Evolutionary conservation across 768 basidiomycete genomes (phyloP).

Genomic region (Epithele typhae): DNA sequence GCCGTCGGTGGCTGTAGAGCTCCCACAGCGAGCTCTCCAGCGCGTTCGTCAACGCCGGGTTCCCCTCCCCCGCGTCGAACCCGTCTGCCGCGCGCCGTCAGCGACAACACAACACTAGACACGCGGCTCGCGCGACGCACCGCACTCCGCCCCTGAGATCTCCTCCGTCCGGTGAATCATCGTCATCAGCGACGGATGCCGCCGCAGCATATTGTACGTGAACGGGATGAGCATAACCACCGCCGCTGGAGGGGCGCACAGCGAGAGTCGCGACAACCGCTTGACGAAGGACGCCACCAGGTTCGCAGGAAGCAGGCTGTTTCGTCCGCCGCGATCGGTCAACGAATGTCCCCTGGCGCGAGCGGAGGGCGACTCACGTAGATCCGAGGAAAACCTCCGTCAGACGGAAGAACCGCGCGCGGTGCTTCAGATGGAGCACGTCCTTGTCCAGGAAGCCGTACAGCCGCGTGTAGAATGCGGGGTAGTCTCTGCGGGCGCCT

Average conservation of each 20-base stretch:
- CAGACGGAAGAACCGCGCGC: conserved; percentile 92
- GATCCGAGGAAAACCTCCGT: conserved; percentile 89
- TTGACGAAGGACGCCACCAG: conserved; percentile 96
- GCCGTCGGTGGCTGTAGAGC: conserved; percentile 67
- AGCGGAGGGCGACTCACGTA: conserved; percentile 50
- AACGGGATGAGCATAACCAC: conserved; percentile 90
- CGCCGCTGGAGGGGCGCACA: conserved; percentile 84
- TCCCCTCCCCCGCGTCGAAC: conserved; percentile 59
- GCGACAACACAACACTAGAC: background rate
- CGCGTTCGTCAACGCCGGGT: conserved; percentile 76
- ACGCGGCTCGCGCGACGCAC: conserved; percentile 6
- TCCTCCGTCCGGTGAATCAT: conserved; percentile 77
- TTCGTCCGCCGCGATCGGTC: background rate
- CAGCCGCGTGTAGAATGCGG: conserved; percentile 88
- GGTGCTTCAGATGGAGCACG: conserved; percentile 86
- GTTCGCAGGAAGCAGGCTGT: conserved; percentile 82
- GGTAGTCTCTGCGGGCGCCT: conserved; percentile 72
- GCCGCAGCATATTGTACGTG: conserved; percentile 90
- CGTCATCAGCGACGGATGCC: conserved; percentile 85
- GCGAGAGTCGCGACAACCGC: conserved; percentile 77
- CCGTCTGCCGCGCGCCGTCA: conserved; percentile 50
- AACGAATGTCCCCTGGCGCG: background rate
- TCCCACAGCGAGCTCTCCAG: conserved; percentile 93
- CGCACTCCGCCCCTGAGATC: conserved; percentile 6
- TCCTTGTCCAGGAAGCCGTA: conserved; percentile 88